Percentiles rank a stretch among this genome's conserved stretches.
These are phyloP conservation scores for Raphanus raphanistrum DNA, from an alignment of 345 rosid species.

Conservation along the genomic window DNA sequence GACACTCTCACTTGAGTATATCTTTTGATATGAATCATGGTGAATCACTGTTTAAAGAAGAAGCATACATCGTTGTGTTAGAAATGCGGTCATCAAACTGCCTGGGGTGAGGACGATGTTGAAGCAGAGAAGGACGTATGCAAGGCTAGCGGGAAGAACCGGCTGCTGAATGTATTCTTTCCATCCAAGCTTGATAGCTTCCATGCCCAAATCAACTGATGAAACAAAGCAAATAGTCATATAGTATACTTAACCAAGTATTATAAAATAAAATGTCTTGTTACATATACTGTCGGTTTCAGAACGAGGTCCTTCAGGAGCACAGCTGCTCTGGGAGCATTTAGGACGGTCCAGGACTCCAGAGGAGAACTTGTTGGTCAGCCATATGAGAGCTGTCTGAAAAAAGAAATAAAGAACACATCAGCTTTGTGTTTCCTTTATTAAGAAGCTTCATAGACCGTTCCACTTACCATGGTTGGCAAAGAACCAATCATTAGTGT, in stretches of 20 bases:
- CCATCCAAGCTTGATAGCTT: slow-evolving; percentile 93
- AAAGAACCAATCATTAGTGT: slow-evolving; percentile 65
- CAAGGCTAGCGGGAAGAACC: slow-evolving; percentile 94
- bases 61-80: slow-evolving; percentile 74
- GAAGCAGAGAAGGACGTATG: slow-evolving; percentile 81
- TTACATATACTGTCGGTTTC: slow-evolving; percentile 55
- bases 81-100: slow-evolving; percentile 95
- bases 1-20: background rate
- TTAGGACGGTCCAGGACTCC: slow-evolving; percentile 87
- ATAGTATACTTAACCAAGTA: background rate
- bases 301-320: slow-evolving; percentile 28
- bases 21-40: too few species aligned
- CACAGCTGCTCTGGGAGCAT: slow-evolving; percentile 54
- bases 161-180: slow-evolving; percentile 91
- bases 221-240: slow-evolving; percentile 27
- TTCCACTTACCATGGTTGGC: slow-evolving; percentile 59
- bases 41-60: background rate
- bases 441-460: background rate
- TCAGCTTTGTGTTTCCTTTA: background rate
- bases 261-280: slow-evolving; percentile 2
- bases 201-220: slow-evolving; percentile 55
- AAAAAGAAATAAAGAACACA: slow-evolving; percentile 2
- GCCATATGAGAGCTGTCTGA: slow-evolving; percentile 72
- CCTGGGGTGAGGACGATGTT: slow-evolving; percentile 89
- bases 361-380: slow-evolving; percentile 75